These are phyloP conservation scores for Aotearoamyces nothofagi DNA, from an alignment of 2,329 filamentous ascomycete genomes.

Conservation along the genomic window DNA sequence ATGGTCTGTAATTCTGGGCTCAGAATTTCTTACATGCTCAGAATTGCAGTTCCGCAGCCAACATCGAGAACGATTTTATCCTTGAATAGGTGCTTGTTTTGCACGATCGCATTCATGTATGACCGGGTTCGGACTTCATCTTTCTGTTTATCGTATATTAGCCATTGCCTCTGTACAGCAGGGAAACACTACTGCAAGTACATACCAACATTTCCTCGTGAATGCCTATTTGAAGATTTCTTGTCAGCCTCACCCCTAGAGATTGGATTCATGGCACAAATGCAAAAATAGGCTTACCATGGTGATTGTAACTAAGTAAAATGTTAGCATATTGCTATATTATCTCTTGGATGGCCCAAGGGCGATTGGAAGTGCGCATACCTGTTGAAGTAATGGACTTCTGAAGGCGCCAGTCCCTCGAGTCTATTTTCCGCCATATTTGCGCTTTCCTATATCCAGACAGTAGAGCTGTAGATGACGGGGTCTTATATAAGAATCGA, in stretches of 20 bases:
- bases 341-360: background rate
- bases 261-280: conserved; percentile 6
- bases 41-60: conserved; percentile 91
- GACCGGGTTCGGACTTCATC: conserved; percentile 94
- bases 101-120: conserved; percentile 94
- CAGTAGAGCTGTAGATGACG: no score
- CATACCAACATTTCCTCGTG: conserved; percentile 96
- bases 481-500: no score
- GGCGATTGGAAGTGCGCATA: conserved; percentile 22
- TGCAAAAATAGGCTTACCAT: conserved; percentile 50
- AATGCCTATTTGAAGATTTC: conserved; percentile 47
- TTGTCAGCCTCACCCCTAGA: conserved; percentile 3
- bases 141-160: conserved; percentile 45
- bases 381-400: conserved; percentile 99
- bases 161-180: conserved; percentile 5
- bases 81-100: conserved; percentile 90
- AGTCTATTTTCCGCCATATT: conserved; percentile 36
- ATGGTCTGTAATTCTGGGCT: no score
- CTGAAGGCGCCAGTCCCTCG: conserved; percentile 36
- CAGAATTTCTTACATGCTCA: conserved; percentile 98
- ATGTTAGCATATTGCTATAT: conserved; percentile 12
- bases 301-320: conserved; percentile 75
- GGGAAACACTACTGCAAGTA: conserved; percentile 17
- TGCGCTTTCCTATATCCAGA: no score
- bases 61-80: conserved; percentile 93